A percentile compares a stretch with the other conserved stretches of the same genome.
phyloP scores from a whole-genome alignment of 768 basidiomycete genomes.

The Lactarius pseudohatsudake region DNA sequence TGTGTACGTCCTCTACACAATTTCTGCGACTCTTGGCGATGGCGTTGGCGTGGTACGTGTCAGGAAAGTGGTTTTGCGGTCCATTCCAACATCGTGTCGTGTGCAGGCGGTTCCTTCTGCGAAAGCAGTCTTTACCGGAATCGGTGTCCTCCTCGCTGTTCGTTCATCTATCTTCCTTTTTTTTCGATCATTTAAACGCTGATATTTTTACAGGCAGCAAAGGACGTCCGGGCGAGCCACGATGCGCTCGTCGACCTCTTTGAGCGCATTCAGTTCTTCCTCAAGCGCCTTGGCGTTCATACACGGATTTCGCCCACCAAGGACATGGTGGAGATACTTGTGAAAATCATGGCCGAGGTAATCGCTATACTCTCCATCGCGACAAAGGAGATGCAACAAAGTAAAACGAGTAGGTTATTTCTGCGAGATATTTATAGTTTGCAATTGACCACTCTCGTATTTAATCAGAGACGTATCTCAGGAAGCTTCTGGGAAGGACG shows the following conservation, averaged over 20 bases:
- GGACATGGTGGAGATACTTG: too few species aligned
- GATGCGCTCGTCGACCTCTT: neutral
- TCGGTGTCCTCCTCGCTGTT: neutral
- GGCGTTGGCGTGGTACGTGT: neutral
- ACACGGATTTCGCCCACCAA: neutral
- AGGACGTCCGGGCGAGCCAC: neutral
- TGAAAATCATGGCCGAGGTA: too few species aligned
- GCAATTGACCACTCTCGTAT: neutral
- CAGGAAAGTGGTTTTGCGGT: too few species aligned
- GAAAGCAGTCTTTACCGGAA: neutral
- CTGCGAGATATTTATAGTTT: neutral
- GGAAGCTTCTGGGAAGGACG: too few species aligned
- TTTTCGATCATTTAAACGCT: neutral
- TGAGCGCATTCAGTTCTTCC: neutral
- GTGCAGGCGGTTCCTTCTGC: neutral
- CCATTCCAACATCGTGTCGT: neutral
- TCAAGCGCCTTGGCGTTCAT: neutral
- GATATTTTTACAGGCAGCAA: neutral
- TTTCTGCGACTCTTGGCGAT: neutral
- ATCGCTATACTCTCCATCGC: too few species aligned
- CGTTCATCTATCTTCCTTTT: neutral
- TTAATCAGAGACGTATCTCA: neutral
- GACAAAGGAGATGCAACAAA: too few species aligned
- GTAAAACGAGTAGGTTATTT: too few species aligned
- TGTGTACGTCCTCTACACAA: neutral